These are phyloP conservation scores for Cyberlindnera misumaiensis DNA, from an alignment of 805 yeast species.

Conservation along the genomic window DNA sequence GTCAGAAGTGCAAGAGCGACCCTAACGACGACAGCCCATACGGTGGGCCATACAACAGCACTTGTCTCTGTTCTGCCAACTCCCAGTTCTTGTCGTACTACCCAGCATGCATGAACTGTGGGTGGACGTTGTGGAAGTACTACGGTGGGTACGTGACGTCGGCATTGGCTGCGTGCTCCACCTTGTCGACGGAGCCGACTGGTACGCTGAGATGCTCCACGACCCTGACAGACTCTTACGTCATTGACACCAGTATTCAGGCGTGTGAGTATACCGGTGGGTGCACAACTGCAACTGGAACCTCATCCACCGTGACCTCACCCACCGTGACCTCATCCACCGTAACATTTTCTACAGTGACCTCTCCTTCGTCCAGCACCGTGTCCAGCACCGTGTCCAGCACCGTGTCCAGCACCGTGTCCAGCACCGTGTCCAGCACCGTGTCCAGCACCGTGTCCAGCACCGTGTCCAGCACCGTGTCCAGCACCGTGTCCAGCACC, in stretches of 20 bases:
- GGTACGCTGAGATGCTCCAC: conserved; percentile 25
- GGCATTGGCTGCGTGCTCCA: conserved; percentile 22
- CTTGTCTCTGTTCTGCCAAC: conserved; percentile 14
- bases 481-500: too few relatives aligned
- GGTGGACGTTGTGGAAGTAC: conserved; percentile 31
- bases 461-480: too few relatives aligned
- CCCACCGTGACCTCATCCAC: too few relatives aligned
- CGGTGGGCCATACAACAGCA: conserved; percentile 8
- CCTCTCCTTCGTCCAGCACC: too few relatives aligned
- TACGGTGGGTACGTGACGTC: conserved; percentile 22
- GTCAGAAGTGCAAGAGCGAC: conserved; percentile 19
- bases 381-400: too few relatives aligned
- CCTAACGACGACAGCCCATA: conserved; percentile 2
- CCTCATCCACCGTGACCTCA: too few relatives aligned
- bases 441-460: too few relatives aligned
- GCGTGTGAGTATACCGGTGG: conserved; percentile 31
- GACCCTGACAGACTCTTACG: conserved; percentile 12
- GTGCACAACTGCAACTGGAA: conserved; percentile 27
- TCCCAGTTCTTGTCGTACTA: conserved; percentile 19
- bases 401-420: too few relatives aligned
- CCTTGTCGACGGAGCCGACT: conserved; percentile 24
- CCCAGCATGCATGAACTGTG: conserved; percentile 28
- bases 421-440: too few relatives aligned
- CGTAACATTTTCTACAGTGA: too few relatives aligned
- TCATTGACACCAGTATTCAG: conserved; percentile 4